Evolutionary conservation across 306 rosid genomes (phyloP).

Genomic region (Glycyrrhiza uralensis): DNA sequence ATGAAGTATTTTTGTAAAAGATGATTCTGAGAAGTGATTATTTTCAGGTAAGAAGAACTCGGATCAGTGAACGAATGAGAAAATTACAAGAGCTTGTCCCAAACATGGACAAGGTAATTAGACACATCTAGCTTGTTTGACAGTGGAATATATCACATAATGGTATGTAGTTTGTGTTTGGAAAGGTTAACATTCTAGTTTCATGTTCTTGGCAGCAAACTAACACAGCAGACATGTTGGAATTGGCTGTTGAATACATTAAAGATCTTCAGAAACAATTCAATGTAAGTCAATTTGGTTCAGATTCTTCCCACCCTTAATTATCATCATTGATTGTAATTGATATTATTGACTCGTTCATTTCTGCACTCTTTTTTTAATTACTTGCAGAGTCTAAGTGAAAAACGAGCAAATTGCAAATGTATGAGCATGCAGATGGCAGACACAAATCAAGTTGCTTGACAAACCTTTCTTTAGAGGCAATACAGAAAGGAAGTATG

Average conservation of each 20-base stretch:
- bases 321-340: background rate
- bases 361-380: background rate
- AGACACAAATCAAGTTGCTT: slow-evolving; percentile 45
- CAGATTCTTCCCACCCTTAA: background rate
- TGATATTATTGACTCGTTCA: background rate
- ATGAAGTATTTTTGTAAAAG: background rate
- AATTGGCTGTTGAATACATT: slow-evolving; percentile 86
- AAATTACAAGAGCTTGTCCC: slow-evolving; percentile 96
- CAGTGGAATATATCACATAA: background rate
- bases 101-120: slow-evolving; percentile 87
- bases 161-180: background rate
- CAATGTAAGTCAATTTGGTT: slow-evolving; percentile 46
- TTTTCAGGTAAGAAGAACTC: slow-evolving; percentile 81
- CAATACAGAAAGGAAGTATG: slow-evolving; percentile 27
- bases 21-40: background rate
- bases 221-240: slow-evolving; percentile 98
- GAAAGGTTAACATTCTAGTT: slow-evolving; percentile 17
- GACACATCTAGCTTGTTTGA: background rate
- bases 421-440: slow-evolving; percentile 53
- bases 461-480: slow-evolving; percentile 27
- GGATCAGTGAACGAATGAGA: slow-evolving; percentile 92
- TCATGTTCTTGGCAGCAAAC: slow-evolving; percentile 67
- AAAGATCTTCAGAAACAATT: slow-evolving; percentile 91
- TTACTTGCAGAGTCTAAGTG: slow-evolving; percentile 57
- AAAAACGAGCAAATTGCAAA: slow-evolving; percentile 71